Percentiles rank a stretch among this genome's conserved stretches.
Evolutionary conservation across 495 filamentous ascomycete species (phyloP).

Genomic region (Hyphodiscus hymeniophilus): DNA sequence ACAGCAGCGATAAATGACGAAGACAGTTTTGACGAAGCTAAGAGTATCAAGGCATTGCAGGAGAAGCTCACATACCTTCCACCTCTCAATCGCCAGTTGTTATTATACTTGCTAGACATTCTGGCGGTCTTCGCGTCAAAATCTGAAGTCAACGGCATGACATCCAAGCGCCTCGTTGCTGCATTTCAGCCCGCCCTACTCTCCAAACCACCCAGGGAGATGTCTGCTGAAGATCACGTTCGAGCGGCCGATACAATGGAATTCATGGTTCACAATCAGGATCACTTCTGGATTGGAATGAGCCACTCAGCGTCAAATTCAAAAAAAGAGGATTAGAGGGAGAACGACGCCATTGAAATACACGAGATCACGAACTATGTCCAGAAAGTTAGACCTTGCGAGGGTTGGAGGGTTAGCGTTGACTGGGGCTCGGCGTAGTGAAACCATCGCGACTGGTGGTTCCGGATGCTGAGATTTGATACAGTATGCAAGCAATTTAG

Average conservation of each 20-base stretch:
- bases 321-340: too few species aligned
- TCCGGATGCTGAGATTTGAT: too few species aligned
- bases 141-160: slow-evolving; percentile 95
- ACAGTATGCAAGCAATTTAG: too few species aligned
- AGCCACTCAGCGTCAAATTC: too few species aligned
- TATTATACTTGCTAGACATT: slow-evolving; percentile 96
- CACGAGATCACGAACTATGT: too few species aligned
- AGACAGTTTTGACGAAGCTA: slow-evolving; percentile 59
- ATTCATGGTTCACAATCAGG: slow-evolving; percentile 94
- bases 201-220: slow-evolving; percentile 87
- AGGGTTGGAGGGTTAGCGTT: too few species aligned
- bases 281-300: slow-evolving; percentile 89
- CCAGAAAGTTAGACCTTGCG: too few species aligned
- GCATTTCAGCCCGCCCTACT: slow-evolving; percentile 97
- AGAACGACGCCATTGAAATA: too few species aligned
- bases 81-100: slow-evolving; percentile 85
- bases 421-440: too few species aligned
- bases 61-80: slow-evolving; percentile 85
- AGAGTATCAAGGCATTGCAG: slow-evolving; percentile 78
- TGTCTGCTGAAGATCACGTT: slow-evolving; percentile 87
- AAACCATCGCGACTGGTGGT: too few species aligned
- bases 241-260: slow-evolving; percentile 95
- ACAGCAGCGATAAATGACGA: slow-evolving; percentile 40
- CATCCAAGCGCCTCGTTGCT: slow-evolving; percentile 80
- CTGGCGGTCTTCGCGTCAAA: slow-evolving; percentile 97